Evolutionary conservation across 768 basidiomycete species (phyloP), one percentile per base, ranked within the genome.

Genomic region (Podaxis pistillaris): DNA sequence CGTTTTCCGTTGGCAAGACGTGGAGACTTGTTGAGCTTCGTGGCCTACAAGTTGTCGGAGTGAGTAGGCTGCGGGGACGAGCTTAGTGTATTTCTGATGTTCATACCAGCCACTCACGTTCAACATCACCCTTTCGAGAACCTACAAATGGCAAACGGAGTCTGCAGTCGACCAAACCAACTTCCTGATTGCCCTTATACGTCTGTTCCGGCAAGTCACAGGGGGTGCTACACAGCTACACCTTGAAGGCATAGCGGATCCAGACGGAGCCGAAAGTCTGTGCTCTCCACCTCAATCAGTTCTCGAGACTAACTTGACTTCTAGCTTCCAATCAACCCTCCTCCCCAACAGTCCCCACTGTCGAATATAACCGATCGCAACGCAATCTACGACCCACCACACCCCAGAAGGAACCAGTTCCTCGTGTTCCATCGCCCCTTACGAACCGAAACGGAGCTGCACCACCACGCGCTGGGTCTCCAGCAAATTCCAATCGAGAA

Each of bases 1-100:
- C 93, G 0, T 98, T 96, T 75, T 97, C 94, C 7, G 93, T 98
- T 53, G 97, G 97, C 5, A 99, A 99, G 79, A 94, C 96, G 1
- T 99, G 97, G 97, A 83, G 79, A 63, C 76, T 98, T 54, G 73
- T 85, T 46, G 96, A 98, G 74, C 81, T 98, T 68, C 84, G 91
- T 65, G 86, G 78, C 41, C 72, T 99, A 50, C 89, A 96, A 66
- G 89, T 96, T 52, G 63, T 83, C 38, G 83, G 81, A 70, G 95
- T 96, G 72, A 70, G 88, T 78, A 1, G 40, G 68, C 46, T 17
- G n/a, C 38, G 11, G 8, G 13, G 24, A 12, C n/a, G 0, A 24
- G 46, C 6, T 24, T 26, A 19, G 24, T 24, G 6, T 13, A 38
- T 13, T 26, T 26, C 53, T 62, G 33, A 62, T 64, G 73, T 57